Evolutionary conservation across 2,329 filamentous ascomycete species (phyloP).

Genomic region (Akanthomyces muscarius): DNA sequence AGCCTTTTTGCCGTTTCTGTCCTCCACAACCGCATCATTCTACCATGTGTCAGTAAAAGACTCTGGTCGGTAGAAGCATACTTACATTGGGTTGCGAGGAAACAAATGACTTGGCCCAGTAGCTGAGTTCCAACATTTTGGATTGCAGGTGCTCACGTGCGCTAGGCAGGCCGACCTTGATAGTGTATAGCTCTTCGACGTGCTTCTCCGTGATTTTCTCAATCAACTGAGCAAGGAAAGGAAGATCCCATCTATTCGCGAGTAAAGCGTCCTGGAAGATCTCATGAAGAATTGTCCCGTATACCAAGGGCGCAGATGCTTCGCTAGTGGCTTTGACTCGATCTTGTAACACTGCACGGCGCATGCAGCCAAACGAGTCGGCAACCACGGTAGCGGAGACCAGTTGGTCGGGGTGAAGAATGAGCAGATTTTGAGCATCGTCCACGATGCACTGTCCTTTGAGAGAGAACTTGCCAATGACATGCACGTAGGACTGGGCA

Average conservation of each 20-base stretch:
- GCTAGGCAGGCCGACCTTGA: slow-evolving; percentile 68
- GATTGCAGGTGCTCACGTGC: slow-evolving; percentile 76
- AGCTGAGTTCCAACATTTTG: slow-evolving; percentile 76
- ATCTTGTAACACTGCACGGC: slow-evolving; percentile 89
- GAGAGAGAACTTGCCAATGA: slow-evolving; percentile 72
- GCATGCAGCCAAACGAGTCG: slow-evolving; percentile 90
- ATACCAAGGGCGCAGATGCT: slow-evolving; percentile 75
- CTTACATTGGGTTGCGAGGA: slow-evolving; percentile 63
- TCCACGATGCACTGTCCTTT: slow-evolving; percentile 76
- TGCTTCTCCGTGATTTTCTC: slow-evolving; percentile 68
- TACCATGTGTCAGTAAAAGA: slow-evolving; percentile 34
- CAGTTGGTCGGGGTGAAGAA: slow-evolving; percentile 91
- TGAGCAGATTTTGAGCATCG: slow-evolving; percentile 77
- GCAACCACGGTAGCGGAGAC: slow-evolving; percentile 92
- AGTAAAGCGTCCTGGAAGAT: slow-evolving; percentile 89
- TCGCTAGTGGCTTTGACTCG: slow-evolving; percentile 87
- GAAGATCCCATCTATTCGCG: slow-evolving; percentile 72
- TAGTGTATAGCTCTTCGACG: slow-evolving; percentile 84
- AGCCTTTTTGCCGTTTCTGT: slow-evolving; percentile 70
- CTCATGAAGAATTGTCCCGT: slow-evolving; percentile 91
- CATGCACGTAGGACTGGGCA: slow-evolving; percentile 73
- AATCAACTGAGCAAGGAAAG: slow-evolving; percentile 64
- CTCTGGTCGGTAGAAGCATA: background rate
- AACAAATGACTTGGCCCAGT: slow-evolving; percentile 82
- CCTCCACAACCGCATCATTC: slow-evolving; percentile 69